These are phyloP conservation scores for Suillus occidentalis DNA, from an alignment of 768 basidiomycete species.

Conservation along the genomic window DNA sequence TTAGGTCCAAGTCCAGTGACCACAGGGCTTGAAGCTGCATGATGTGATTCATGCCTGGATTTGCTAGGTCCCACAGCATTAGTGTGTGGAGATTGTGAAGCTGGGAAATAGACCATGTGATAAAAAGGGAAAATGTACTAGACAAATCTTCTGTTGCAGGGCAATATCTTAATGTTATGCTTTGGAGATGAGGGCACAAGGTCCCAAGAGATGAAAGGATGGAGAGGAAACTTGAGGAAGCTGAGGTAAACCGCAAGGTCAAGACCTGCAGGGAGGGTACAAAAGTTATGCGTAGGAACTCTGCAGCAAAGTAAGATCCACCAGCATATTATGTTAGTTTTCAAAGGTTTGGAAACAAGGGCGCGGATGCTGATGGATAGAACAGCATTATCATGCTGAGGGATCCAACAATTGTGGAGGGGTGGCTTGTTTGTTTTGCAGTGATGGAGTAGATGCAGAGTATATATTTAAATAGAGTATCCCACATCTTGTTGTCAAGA, in stretches of 20 bases:
- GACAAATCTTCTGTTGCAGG: not conserved
- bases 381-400: constrained; percentile 14
- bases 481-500: not conserved
- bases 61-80: too few relatives aligned
- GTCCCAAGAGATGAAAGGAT: not conserved
- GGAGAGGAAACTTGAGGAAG: not conserved
- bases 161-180: not conserved
- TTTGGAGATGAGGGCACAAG: not conserved
- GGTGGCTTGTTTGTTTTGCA: not conserved
- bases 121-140: not conserved
- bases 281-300: constrained; percentile 24
- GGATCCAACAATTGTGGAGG: not conserved
- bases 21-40: not conserved
- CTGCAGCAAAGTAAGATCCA: constrained; percentile 18
- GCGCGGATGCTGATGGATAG: too few relatives aligned
- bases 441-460: not conserved
- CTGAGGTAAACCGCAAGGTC: not conserved
- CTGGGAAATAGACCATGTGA: not conserved
- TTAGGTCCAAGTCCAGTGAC: not conserved
- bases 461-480: not conserved
- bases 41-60: not conserved
- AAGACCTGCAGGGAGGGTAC: constrained; percentile 16
- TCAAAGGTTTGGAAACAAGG: constrained; percentile 24
- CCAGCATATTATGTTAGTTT: constrained; percentile 24
- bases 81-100: not conserved